Evolutionary conservation across 306 rosid species (phyloP).

Genomic region (Abrus precatorius): DNA sequence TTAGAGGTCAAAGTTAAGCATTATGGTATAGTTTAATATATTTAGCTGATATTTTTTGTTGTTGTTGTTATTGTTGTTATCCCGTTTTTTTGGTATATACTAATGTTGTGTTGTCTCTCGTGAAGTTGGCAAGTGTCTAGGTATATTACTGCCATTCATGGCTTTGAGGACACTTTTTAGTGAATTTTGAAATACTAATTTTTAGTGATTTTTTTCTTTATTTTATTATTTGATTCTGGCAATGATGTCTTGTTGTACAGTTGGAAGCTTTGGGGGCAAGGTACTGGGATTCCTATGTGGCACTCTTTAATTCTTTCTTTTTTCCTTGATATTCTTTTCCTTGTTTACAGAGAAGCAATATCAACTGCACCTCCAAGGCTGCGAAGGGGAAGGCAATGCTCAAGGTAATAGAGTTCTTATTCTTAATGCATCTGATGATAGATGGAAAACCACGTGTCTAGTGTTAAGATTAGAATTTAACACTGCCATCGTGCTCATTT

Average conservation of each 20-base stretch:
- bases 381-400: constrained; percentile 63
- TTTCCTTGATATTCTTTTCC: constrained; percentile 1
- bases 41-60: neutral
- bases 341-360: constrained; percentile 70
- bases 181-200: constrained; percentile 8
- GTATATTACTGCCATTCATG: neutral
- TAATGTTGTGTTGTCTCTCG: constrained; percentile 21
- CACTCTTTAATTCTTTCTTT: neutral
- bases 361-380: constrained; percentile 56
- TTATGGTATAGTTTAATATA: neutral
- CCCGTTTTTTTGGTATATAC: neutral
- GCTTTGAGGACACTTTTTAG: neutral
- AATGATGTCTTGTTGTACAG: constrained; percentile 40
- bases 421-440: constrained; percentile 36
- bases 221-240: neutral
- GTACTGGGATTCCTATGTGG: constrained; percentile 18
- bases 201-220: neutral
- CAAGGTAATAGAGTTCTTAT: constrained; percentile 51
- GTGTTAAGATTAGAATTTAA: neutral
- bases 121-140: constrained; percentile 33
- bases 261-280: constrained; percentile 11
- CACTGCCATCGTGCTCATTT: neutral
- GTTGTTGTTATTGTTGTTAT: neutral
- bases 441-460: constrained; percentile 15
- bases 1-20: neutral